These are phyloP conservation scores for Ulmus americana DNA, from an alignment of 331 rosid species.

Conservation along the genomic window DNA sequence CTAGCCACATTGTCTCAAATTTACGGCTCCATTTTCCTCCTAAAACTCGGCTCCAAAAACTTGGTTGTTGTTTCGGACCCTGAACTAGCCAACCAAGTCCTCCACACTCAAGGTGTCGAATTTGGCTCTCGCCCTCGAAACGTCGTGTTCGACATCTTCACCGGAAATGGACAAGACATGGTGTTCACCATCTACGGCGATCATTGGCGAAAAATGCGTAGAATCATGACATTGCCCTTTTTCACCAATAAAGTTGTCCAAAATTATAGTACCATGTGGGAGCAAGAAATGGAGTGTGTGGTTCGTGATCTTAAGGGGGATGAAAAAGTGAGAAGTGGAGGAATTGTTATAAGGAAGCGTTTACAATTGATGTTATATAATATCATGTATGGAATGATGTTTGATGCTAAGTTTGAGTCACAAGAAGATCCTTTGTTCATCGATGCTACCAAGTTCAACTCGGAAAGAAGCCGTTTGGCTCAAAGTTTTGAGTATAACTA, in stretches of 20 bases:
- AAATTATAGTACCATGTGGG: slow-evolving; percentile 70
- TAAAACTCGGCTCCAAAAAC: slow-evolving; percentile 69
- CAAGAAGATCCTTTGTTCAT: slow-evolving; percentile 75
- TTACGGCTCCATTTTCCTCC: slow-evolving; percentile 53
- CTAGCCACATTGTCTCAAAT: slow-evolving; percentile 48
- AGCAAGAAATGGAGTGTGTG: slow-evolving; percentile 66
- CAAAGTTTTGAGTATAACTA: slow-evolving; percentile 77
- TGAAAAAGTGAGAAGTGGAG: slow-evolving; percentile 32
- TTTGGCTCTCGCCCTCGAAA: slow-evolving; percentile 76
- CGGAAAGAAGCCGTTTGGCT: slow-evolving; percentile 69
- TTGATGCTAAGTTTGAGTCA: slow-evolving; percentile 69
- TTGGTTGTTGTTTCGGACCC: slow-evolving; percentile 63
- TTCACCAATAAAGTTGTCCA: slow-evolving; percentile 83
- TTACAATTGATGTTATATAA: slow-evolving; percentile 71
- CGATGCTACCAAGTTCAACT: slow-evolving; percentile 56
- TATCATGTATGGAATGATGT: slow-evolving; percentile 84
- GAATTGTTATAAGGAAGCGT: slow-evolving; percentile 58
- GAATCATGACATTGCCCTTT: slow-evolving; percentile 75
- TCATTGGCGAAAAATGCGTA: slow-evolving; percentile 84
- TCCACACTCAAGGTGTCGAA: slow-evolving; percentile 68
- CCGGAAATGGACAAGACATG: slow-evolving; percentile 83
- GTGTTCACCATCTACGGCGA: slow-evolving; percentile 69
- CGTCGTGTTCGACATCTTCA: slow-evolving; percentile 70
- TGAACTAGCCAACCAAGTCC: slow-evolving; percentile 59
- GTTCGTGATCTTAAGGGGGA: slow-evolving; percentile 42